Percentiles rank a stretch among this genome's conserved stretches.
Conservation (phyloP, 2,329 filamentous ascomycete species). For the Fusarium pseudoanthophilum region DNA sequence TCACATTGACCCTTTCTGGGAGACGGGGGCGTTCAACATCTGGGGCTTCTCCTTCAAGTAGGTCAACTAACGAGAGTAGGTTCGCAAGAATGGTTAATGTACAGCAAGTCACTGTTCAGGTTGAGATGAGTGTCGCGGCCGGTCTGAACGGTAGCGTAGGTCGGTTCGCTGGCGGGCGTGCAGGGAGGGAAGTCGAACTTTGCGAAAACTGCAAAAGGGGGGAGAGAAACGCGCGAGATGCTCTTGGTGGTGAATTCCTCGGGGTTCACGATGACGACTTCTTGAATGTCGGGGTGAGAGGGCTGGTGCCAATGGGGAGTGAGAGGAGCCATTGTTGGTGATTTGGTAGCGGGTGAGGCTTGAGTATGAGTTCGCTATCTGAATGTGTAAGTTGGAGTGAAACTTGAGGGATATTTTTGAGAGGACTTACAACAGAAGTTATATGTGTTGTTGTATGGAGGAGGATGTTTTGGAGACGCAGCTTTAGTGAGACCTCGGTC, state of each 20-base stretch:
- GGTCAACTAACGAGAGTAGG: conserved; percentile 67
- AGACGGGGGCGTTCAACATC: background rate
- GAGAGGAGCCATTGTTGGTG: conserved; percentile 62
- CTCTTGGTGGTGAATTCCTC: conserved; percentile 69
- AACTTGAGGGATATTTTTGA: background rate
- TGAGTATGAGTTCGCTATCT: background rate
- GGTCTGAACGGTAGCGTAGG: conserved; percentile 73
- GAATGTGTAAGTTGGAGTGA: background rate
- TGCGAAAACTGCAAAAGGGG: conserved; percentile 73
- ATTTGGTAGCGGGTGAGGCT: conserved; percentile 12
- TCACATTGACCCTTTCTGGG: background rate
- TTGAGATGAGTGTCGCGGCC: conserved; percentile 66
- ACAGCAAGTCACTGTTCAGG: conserved; percentile 73
- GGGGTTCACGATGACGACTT: conserved; percentile 63
- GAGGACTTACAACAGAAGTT: background rate
- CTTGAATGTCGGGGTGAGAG: conserved; percentile 68
- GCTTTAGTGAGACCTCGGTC: conserved; percentile 21
- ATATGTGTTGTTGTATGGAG: background rate
- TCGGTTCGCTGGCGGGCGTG: conserved; percentile 63
- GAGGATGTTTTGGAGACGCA: background rate
- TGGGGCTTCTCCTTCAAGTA: conserved; percentile 24
- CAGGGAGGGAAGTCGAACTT: conserved; percentile 74
- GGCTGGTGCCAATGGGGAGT: conserved; percentile 69
- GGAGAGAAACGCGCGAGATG: conserved; percentile 63
- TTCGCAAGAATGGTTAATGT: conserved; percentile 76